Base-by-base conservation (phyloP, 805 yeast species). In the Teunomyces aglyptinius region DNA sequence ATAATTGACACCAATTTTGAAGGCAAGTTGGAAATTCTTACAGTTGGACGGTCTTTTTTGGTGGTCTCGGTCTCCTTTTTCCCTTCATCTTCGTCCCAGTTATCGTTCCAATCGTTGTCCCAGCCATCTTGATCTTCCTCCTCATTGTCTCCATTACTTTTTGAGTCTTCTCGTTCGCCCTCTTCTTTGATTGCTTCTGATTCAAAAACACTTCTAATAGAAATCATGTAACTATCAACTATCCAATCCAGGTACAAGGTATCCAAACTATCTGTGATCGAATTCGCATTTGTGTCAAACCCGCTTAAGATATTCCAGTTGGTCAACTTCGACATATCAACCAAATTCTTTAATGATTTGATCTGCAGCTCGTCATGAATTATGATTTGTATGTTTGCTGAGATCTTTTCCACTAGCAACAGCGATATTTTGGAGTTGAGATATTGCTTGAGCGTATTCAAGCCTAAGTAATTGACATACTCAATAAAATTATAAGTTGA, bases 161-260 rank as follows among this genome's bases (percentile, higher is more conserved):
- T 15, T 11, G 13, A 8, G 6, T 36, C 39, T 3, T 22, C 39
- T 7, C 5, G 39, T 5, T 12, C 12, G 11, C 39, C 39, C 22
- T 36, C 39, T 20, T 19, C 39, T 47, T 24, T 44, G 22, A 44
- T 51, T 5, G 22, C 19, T 3, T 20, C 41, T 10, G 44, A 12
- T 18, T 36, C 16, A 6, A 44, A 43, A 13, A 26, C 45, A 6
- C 43, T 35, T 32, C 71, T 55, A 15, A 71, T 56, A 41, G 52
- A 51, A 34, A 65, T 59, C 31, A 71, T 63, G 49, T 61, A 69
- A 35, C 60, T 63, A 38, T 68, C 70, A 11, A 60, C 48, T 2
- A 63, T 45, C 69, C 71, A 70, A 40, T 69, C 60, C 29, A 50
- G 35, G 47, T 69, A 58, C 28, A 70, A 54, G 15, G 50, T 53